These are phyloP conservation scores for Yarrowia sp. DNA, from an alignment of 805 yeast species.

Conservation along the genomic window DNA sequence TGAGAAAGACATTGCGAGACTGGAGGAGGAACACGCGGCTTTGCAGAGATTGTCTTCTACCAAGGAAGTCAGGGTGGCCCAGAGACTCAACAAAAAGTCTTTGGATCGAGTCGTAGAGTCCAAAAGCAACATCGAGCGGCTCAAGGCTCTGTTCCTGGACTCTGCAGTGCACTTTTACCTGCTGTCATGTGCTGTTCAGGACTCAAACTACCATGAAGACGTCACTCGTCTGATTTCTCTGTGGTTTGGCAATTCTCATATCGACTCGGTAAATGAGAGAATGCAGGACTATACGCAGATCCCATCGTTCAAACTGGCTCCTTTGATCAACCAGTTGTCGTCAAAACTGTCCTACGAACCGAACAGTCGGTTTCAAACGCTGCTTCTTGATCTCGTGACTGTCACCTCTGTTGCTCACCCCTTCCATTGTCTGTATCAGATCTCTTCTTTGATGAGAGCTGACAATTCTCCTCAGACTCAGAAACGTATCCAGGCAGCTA, in stretches of 20 bases:
- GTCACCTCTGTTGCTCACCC: slow-evolving; percentile 67
- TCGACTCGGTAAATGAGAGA: slow-evolving; percentile 54
- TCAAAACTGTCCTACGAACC: slow-evolving; percentile 70
- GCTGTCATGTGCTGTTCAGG: slow-evolving; percentile 6
- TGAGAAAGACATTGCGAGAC: neutral
- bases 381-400: slow-evolving; percentile 58
- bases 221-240: slow-evolving; percentile 80
- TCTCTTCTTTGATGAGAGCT: slow-evolving; percentile 42
- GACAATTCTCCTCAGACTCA: neutral
- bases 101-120: slow-evolving; percentile 2
- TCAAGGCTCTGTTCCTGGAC: slow-evolving; percentile 3
- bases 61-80: neutral
- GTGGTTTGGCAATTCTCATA: slow-evolving; percentile 72
- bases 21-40: neutral
- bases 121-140: neutral
- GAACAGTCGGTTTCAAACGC: slow-evolving; percentile 59
- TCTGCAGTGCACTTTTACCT: slow-evolving; percentile 15
- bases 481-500: neutral
- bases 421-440: slow-evolving; percentile 67
- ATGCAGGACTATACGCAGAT: slow-evolving; percentile 54
- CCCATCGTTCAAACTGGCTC: slow-evolving; percentile 68
- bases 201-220: slow-evolving; percentile 55
- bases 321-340: slow-evolving; percentile 84
- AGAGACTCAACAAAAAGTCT: neutral
- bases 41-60: slow-evolving; percentile 46